Evolutionary conservation across 495 filamentous ascomycete genomes (phyloP).

Genomic region (Penicillium coprophilum): DNA sequence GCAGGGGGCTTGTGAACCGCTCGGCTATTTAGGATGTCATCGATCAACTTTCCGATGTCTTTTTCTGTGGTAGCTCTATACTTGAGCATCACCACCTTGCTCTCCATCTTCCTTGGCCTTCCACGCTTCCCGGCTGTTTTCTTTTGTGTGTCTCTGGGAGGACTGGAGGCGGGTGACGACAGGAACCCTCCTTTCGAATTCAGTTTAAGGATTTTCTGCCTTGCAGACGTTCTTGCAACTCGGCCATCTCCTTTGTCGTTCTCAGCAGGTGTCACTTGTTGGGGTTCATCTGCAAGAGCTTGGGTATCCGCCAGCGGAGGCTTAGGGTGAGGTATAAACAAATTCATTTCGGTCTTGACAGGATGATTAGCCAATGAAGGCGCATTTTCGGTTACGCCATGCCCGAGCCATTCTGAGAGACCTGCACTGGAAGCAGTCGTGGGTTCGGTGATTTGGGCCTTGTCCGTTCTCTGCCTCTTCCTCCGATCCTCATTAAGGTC

Average conservation of each 20-base stretch:
- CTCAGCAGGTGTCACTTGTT: not conserved
- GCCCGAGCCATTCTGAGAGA: constrained; percentile 26
- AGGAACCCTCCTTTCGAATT: constrained; percentile 57
- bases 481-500: constrained; percentile 45
- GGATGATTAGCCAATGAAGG: not conserved
- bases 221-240: constrained; percentile 6
- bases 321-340: not conserved
- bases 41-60: constrained; percentile 47
- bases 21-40: constrained; percentile 47
- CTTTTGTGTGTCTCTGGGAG: constrained; percentile 24
- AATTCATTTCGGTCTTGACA: not conserved
- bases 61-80: constrained; percentile 36
- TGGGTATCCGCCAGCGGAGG: constrained; percentile 6
- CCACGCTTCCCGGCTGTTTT: constrained; percentile 27
- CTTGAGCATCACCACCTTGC: constrained; percentile 44
- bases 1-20: constrained; percentile 8
- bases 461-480: constrained; percentile 54
- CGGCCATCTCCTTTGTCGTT: not conserved
- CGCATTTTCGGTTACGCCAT: not conserved
- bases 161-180: constrained; percentile 47
- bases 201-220: constrained; percentile 53
- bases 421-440: constrained; percentile 11
- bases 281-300: not conserved
- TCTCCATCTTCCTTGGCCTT: constrained; percentile 20
- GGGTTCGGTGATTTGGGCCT: constrained; percentile 20